Evolutionary conservation across 2,329 filamentous ascomycete genomes (phyloP).

Genomic region (Paraphaeosphaeria minitans): DNA sequence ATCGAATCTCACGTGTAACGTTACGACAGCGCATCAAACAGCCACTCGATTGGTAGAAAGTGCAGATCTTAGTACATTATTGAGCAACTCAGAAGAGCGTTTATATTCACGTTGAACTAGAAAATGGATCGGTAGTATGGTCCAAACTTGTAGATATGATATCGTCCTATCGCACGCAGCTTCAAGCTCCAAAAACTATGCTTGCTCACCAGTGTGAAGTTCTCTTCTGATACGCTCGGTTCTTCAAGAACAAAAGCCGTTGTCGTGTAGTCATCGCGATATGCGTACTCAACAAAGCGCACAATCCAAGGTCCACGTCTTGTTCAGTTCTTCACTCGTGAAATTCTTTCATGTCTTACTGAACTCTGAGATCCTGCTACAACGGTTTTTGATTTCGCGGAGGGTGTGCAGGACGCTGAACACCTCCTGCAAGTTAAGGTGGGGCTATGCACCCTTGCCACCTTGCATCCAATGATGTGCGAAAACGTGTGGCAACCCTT

Average conservation of each 20-base stretch:
- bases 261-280: conserved; percentile 28
- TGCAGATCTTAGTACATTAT: neutral
- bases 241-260: conserved; percentile 10
- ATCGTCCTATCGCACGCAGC: neutral
- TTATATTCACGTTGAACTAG: no score
- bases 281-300: conserved; percentile 35
- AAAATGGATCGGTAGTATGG: no score
- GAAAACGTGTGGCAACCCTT: neutral
- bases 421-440: neutral
- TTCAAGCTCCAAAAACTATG: neutral
- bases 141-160: neutral
- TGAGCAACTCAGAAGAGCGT: no score
- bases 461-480: neutral
- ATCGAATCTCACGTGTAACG: neutral
- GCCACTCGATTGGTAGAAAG: neutral
- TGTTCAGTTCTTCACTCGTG: conserved; percentile 17
- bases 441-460: neutral
- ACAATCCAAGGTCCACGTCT: conserved; percentile 26
- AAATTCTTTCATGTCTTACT: conserved; percentile 29
- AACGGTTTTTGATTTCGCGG: conserved; percentile 19
- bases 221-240: conserved; percentile 2
- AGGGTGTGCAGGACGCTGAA: neutral
- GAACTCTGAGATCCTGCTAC: conserved; percentile 27
- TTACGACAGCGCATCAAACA: neutral
- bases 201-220: conserved; percentile 12